Base-by-base conservation (phyloP, 768 basidiomycete species). In the Termitomyces sp. region DNA sequence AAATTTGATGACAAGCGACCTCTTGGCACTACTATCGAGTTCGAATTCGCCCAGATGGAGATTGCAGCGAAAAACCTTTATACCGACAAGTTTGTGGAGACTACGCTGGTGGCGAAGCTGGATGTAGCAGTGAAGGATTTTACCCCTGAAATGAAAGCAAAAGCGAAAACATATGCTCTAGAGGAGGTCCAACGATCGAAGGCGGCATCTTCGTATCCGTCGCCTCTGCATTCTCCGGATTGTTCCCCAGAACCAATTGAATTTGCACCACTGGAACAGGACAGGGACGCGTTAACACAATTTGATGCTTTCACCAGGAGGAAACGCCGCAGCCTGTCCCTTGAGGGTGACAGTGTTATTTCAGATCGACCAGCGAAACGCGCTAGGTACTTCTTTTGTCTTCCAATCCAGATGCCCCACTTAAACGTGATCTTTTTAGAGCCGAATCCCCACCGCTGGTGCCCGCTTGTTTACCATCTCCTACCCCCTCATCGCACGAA, bases 121-220 rank as follows among this genome's bases (percentile, higher is more conserved):
- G 72, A 72, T 22, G 47, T 58, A 1, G 60, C 68, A n/a, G 67
- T 74, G 7, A 70, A 71, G 52, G 69, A 70, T 56, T 58, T 68
- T 47, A 68, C 67, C 3, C 61, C 65, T 2, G 61, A 58, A 53
- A 69, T 60, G 44, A 59, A 60, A 30, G 52, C 58, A 28, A 42
- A 63, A 45, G 50, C 50, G 8, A 51, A 51, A 26, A 26, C 36
- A 24, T 16, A 18, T 24, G 67, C 58, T 7, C 54, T 46, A 2
- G 45, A 57, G 54, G 58, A 51, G n/a, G 24, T 24, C 12, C 26
- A 50, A 44, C 57, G 59, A n/a, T 53, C 33, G 47, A 55, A 28
- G 53, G 42, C 44, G 26, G 28, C 18, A 36, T 54, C 54, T 56
- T 47, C 59, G 0, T 66, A 66, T 57, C 68, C 68, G 4, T 65